Evolutionary conservation across 2,329 filamentous ascomycete genomes (phyloP), one percentile per base, ranked within the genome.

Genomic region (Fusarium nisikadoi): DNA sequence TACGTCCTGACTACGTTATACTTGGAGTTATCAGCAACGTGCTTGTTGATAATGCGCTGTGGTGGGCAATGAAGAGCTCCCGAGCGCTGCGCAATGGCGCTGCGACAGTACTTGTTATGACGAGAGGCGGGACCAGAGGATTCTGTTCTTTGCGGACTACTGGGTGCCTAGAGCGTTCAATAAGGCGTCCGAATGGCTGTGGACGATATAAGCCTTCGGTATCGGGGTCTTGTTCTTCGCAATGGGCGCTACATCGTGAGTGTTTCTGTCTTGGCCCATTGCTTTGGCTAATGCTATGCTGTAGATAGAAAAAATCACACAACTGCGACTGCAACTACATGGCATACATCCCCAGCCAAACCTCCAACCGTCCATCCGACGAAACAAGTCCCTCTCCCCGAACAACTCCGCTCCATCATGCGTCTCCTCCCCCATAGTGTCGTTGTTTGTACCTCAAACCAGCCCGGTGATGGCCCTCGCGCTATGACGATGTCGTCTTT

Each of bases 401-500:
- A 86, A 65, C 82, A 87, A 56, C 81, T 89, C 27, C 87, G 86
- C 62, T 80, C 82, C 52, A 81, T 87, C 27, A 87, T 89, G 85
- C 86, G 88, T 62, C 83, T 86, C 19, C 80, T 90, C 17, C 81
- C 86, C 6, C 85, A 88, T 74, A 85, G 87, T 2, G 86, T 88
- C 41, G 86, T 89, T n/a, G 84, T 89, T 17, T 87, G 87, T 75
- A 89, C 87, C 27, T 80, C 86, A 27, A 77, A 81, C n/a, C 78
- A 81, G n/a, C 67, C 79, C 39, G 70, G 77, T 36, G 27, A 78
- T 66, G 59, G 75, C 43, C 76, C 84, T 10, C 83, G 85, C 36
- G 88, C 84, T 52, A 88, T 90, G 84, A 90, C 88, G 36, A 87
- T 89, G 82, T 90, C 88, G 11, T 89, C 87, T 5, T 86, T 90